Conservation (phyloP, 2,329 filamentous ascomycete species). For the Diaporthe sp. region DNA sequence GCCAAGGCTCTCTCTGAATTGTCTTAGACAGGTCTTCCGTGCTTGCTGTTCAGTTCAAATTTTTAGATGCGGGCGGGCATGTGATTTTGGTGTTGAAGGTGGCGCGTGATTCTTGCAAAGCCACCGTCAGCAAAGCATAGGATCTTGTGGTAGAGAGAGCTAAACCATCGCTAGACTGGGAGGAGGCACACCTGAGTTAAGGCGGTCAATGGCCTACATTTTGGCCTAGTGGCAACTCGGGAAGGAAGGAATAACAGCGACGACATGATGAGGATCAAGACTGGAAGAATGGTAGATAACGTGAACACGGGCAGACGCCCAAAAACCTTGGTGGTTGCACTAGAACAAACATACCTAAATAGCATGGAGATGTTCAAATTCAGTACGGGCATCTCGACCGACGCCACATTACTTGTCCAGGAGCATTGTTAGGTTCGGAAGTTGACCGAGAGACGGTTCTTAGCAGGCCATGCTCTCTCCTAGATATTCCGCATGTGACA, state of each 20-base stretch:
- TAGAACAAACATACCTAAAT: slow-evolving; percentile 17
- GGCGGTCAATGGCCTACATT: background rate
- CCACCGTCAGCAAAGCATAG: slow-evolving; percentile 4
- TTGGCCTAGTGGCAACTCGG: slow-evolving; percentile 6
- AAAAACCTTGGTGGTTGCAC: background rate
- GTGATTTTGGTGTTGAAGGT: slow-evolving; percentile 5
- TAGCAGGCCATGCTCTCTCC: slow-evolving; percentile 6
- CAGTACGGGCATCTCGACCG: background rate
- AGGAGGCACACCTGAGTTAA: background rate
- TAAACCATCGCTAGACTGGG: slow-evolving; percentile 6
- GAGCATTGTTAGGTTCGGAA: slow-evolving; percentile 24
- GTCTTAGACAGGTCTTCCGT: slow-evolving; percentile 36
- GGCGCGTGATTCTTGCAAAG: background rate
- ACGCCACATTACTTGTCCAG: background rate
- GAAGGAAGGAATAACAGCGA: background rate
- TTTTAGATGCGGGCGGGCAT: slow-evolving; percentile 7
- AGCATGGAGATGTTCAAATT: background rate
- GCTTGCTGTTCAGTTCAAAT: background rate
- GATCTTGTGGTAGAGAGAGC: background rate
- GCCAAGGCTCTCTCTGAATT: slow-evolving; percentile 63
- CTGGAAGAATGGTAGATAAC: background rate
- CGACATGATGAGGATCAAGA: slow-evolving; percentile 4
- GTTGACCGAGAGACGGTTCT: slow-evolving; percentile 28
- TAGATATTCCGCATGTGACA: slow-evolving; percentile 35
- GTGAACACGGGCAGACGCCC: background rate